A percentile compares a stretch with the other conserved stretches of the same genome.
Conservation (phyloP, 176 grass and related monocot genomes). For the Cocos nucifera region DNA sequence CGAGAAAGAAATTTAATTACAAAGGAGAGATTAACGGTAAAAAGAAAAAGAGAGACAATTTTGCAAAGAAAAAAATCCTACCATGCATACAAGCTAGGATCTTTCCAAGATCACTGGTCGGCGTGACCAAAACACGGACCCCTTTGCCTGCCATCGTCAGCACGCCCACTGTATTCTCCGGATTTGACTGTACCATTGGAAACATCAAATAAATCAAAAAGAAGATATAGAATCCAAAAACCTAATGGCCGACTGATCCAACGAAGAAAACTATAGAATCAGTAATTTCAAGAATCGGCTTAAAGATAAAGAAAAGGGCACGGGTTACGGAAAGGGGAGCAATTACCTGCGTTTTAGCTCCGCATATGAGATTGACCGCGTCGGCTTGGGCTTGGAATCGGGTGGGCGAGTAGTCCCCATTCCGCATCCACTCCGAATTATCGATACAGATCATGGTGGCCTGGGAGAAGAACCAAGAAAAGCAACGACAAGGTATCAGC, state of each 20-base stretch:
- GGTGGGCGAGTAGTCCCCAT: constrained; percentile 80
- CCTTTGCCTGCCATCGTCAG: constrained; percentile 99
- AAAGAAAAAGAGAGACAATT: background rate
- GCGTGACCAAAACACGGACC: constrained; percentile 87
- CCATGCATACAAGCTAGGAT: constrained; percentile 98
- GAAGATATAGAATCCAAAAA: constrained; percentile 20
- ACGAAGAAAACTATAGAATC: too few relatives aligned
- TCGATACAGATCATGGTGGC: constrained; percentile 99
- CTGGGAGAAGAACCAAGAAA: constrained; percentile 29
- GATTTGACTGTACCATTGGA: constrained; percentile 61
- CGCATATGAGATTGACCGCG: constrained; percentile 91
- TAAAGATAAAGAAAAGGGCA: constrained; percentile 8
- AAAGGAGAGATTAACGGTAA: background rate
- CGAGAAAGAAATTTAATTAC: background rate
- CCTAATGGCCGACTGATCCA: constrained; percentile 13
- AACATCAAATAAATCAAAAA: constrained; percentile 10
- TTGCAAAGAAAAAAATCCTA: constrained; percentile 17
- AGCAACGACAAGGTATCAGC: background rate
- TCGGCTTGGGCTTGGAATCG: constrained; percentile 94
- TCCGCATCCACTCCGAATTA: constrained; percentile 99
- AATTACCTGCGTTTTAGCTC: constrained; percentile 84
- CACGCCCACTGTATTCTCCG: constrained; percentile 94
- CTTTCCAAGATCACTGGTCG: constrained; percentile 98
- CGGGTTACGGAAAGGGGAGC: background rate
- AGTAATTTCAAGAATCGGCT: background rate